These are phyloP conservation scores for Neofusicoccum ribis DNA, from an alignment of 2,329 filamentous ascomycete genomes.

Conservation along the genomic window DNA sequence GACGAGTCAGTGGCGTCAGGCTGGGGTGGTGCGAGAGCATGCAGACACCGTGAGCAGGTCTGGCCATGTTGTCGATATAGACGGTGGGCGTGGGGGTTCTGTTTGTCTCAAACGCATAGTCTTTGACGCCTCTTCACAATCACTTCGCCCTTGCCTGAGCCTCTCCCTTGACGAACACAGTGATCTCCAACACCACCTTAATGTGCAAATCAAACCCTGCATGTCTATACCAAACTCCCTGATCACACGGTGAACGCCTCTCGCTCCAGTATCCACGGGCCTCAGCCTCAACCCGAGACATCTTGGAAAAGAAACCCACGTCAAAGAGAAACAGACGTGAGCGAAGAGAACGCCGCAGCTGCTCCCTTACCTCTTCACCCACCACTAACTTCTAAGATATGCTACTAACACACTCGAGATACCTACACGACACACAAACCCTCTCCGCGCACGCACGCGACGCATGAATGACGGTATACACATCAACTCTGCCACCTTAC, in stretches of 20 bases:
- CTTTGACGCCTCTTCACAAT: too few relatives aligned
- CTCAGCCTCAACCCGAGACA: not conserved
- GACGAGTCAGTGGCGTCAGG: too few relatives aligned
- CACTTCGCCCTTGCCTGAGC: too few relatives aligned
- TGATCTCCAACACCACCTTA: too few relatives aligned
- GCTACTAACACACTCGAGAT: too few relatives aligned
- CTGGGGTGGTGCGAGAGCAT: too few relatives aligned
- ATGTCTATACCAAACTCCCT: not conserved
- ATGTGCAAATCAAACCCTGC: too few relatives aligned
- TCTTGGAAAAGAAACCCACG: not conserved
- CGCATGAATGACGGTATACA: not conserved
- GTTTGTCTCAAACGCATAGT: too few relatives aligned
- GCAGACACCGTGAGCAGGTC: too few relatives aligned
- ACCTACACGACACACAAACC: not conserved
- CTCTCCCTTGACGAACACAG: not conserved
- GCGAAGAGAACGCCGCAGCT: not conserved
- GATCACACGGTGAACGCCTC: not conserved
- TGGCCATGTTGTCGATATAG: too few relatives aligned
- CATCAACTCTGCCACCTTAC: not conserved
- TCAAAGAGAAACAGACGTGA: not conserved
- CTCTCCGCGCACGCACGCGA: too few relatives aligned
- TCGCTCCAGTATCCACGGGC: not conserved
- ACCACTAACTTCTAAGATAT: not conserved
- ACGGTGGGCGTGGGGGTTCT: too few relatives aligned
- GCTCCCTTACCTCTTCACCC: not conserved